Base-by-base conservation (phyloP, 2,329 filamentous ascomycete species). In the Ophiostoma sp. region DNA sequence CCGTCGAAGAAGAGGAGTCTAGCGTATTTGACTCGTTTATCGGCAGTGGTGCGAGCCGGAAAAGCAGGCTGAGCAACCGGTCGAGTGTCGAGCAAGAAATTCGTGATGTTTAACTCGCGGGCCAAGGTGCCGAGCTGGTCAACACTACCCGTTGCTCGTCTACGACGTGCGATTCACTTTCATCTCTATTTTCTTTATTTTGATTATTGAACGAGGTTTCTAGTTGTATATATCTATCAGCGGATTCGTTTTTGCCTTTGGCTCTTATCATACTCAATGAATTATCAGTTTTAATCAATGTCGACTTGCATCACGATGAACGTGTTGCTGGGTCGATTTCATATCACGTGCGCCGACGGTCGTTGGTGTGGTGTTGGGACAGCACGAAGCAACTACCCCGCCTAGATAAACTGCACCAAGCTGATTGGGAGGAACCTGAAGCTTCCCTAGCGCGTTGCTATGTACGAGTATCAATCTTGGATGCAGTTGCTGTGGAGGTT, bases 1-100 rank as follows among this genome's bases (percentile, higher is more conserved):
- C 65, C 2, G 27, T 41, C n/a, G 66, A 69, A 2, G 65, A 60
- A 4, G 44, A 63, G 5, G 49, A 16, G 18, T 40, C 45, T 5
- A 38, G 67, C 52, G 67, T 66, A 2, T 69, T 70, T 47, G 69
- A 69, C 65, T 69, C 69, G 40, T 66, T 68, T 65, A 18, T 70
- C 3, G 67, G 67, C 36, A 14, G 62, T 41, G 47, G 64, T 12
- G 52, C 62, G 4, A 66, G 67, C n/a, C n/a, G 66, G 1, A 60
- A 64, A 27, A 44, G 66, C 49, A 67, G 65, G 11, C 69, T 68
- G 18, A 52, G 16, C 68, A 72, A 68, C 41, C 40, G 58, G 27
- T 16, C 38, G 2, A 66, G 55, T 36, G 68, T 55, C n/a, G 72
- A 71, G 16, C 68, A 73, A 64, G 72, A 73, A 64, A 62, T 73